These are phyloP conservation scores for Aspergillus nomiae DNA, from an alignment of 2,329 filamentous ascomycete species.

Conservation along the genomic window DNA sequence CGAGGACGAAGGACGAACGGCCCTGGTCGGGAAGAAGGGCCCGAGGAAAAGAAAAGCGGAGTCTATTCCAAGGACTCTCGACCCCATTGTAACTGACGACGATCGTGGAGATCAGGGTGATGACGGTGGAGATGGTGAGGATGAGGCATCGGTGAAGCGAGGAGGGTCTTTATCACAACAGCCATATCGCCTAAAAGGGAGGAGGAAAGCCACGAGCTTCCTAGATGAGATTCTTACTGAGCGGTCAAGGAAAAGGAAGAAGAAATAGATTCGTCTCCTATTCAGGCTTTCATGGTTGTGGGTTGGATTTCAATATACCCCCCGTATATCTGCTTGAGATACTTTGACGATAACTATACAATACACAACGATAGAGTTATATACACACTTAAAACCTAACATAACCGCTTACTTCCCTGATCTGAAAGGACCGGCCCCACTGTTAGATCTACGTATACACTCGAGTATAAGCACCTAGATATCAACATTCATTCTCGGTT, in stretches of 20 bases:
- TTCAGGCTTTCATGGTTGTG: not conserved
- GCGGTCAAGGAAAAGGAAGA: conserved; percentile 54
- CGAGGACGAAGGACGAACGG: conserved; percentile 47
- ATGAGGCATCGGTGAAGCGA: conserved; percentile 9
- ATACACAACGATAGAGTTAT: conserved; percentile 2
- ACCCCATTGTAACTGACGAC: not conserved
- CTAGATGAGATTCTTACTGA: conserved; percentile 56
- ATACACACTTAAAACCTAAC: conserved; percentile 1
- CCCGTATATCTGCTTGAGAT: not conserved
- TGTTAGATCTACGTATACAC: conserved; percentile 11
- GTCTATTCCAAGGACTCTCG: not conserved
- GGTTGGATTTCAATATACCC: not conserved
- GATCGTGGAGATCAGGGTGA: not conserved
- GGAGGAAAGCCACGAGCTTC: conserved; percentile 51
- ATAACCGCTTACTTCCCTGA: not conserved
- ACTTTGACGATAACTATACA: conserved; percentile 2
- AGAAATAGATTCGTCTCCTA: conserved; percentile 29
- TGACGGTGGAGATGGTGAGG: conserved; percentile 9
- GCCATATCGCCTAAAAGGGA: conserved; percentile 25
- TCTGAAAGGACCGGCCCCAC: not conserved
- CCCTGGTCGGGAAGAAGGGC: conserved; percentile 37
- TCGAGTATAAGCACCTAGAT: conserved; percentile 21
- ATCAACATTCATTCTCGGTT: conserved; percentile 27
- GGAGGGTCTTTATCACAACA: conserved; percentile 13
- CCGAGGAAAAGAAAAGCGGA: conserved; percentile 17